These are phyloP conservation scores for Metschnikowia henanensis DNA, from an alignment of 805 yeast genomes.

Conservation along the genomic window DNA sequence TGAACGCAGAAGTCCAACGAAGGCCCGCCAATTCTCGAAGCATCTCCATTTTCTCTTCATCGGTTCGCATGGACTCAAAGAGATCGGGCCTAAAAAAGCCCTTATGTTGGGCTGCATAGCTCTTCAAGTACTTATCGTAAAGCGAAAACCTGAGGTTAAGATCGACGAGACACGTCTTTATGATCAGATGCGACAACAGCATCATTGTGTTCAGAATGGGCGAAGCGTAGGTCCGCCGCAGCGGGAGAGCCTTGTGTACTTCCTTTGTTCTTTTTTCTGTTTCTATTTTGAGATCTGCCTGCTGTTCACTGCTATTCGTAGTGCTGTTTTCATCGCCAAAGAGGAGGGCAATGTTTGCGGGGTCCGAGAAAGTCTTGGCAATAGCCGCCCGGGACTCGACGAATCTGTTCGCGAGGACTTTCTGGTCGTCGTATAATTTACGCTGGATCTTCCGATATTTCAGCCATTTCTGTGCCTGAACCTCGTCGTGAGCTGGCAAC, in stretches of 20 bases:
- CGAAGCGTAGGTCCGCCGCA: slow-evolving; percentile 11
- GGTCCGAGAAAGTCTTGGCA: neutral
- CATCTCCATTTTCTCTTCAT: slow-evolving; percentile 19
- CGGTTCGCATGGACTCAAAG: slow-evolving; percentile 20
- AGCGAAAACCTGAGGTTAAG: slow-evolving; percentile 26
- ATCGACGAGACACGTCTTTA: slow-evolving; percentile 30
- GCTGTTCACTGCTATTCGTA: too few relatives aligned
- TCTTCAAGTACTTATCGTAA: slow-evolving; percentile 6
- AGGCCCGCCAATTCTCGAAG: slow-evolving; percentile 15
- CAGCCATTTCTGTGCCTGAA: neutral
- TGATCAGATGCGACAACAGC: slow-evolving; percentile 23
- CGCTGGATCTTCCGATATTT: neutral
- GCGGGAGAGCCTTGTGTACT: neutral
- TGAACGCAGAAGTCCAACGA: neutral
- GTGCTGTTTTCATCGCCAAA: slow-evolving; percentile 1
- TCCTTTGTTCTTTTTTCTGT: too few relatives aligned
- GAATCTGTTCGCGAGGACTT: slow-evolving; percentile 1
- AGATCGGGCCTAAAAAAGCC: slow-evolving; percentile 20
- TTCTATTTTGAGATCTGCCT: too few relatives aligned
- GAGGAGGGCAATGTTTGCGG: slow-evolving; percentile 12
- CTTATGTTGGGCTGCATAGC: neutral
- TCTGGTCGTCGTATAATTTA: neutral
- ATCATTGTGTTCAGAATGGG: slow-evolving; percentile 25
- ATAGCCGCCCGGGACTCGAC: slow-evolving; percentile 2
- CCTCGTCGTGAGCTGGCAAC: neutral